Evolutionary conservation across 1,139 yeast genomes (phyloP).

Genomic region (Saccharomyces pastorianus): DNA sequence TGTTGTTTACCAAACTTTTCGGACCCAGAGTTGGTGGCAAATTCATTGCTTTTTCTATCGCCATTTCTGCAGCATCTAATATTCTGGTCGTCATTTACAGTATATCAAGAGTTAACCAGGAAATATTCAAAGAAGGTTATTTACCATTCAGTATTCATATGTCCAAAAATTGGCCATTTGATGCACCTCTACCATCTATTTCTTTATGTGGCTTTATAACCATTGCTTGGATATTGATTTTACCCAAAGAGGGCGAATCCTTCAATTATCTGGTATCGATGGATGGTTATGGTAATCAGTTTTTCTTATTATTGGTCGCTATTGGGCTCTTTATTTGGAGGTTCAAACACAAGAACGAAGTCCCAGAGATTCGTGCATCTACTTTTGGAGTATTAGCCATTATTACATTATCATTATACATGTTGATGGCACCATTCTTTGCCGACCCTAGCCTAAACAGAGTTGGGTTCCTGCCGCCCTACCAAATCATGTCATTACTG

Average conservation of each 20-base stretch:
- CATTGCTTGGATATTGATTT: slow-evolving; percentile 34
- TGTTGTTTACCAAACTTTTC: slow-evolving; percentile 48
- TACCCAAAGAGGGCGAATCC: slow-evolving; percentile 46
- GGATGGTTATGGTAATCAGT: slow-evolving; percentile 50
- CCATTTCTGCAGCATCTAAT: slow-evolving; percentile 55
- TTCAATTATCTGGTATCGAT: slow-evolving; percentile 50
- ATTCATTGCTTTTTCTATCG: slow-evolving; percentile 48
- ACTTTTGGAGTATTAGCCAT: slow-evolving; percentile 40
- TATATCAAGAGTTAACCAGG: slow-evolving; percentile 55
- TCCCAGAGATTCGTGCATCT: slow-evolving; percentile 45
- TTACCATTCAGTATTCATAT: slow-evolving; percentile 45
- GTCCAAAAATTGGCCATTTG: slow-evolving; percentile 51
- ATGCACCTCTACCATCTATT: slow-evolving; percentile 49
- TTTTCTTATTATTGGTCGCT: slow-evolving; percentile 43
- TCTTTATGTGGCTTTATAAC: slow-evolving; percentile 31
- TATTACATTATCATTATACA: slow-evolving; percentile 35
- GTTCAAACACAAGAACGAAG: slow-evolving; percentile 37
- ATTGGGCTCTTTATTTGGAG: slow-evolving; percentile 47
- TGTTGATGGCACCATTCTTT: slow-evolving; percentile 43
- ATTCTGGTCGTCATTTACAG: slow-evolving; percentile 55
- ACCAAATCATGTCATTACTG: slow-evolving; percentile 38
- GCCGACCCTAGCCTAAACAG: slow-evolving; percentile 38
- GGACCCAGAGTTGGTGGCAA: slow-evolving; percentile 47
- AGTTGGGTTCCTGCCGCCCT: slow-evolving; percentile 45
- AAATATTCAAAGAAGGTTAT: slow-evolving; percentile 55